Evolutionary conservation across 768 basidiomycete genomes (phyloP), one percentile per base, ranked within the genome.

Genomic region (Cystofilobasidium bisporidii): DNA sequence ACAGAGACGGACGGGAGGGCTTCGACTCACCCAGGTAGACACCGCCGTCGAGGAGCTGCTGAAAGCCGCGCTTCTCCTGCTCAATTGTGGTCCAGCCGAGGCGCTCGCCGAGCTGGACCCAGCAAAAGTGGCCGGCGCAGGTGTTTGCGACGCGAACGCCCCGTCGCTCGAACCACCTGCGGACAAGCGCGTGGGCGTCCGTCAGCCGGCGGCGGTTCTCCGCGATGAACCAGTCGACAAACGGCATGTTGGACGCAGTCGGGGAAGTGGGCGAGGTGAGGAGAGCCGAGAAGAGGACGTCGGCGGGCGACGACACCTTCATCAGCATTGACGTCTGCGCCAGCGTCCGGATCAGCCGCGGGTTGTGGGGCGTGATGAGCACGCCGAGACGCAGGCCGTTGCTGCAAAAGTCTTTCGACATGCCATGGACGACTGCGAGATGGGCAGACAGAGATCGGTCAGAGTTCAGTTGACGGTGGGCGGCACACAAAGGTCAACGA

Each of bases 41-140:
- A 1, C 76, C 73, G 9, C 72, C 73, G 62, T 75, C 74, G 15
- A 77, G 61, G 32, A 75, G 61, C 55, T 63, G 70, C 63, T 75
- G 73, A 64, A 77, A 77, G 10, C 74, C 73, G 56, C 62, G 65
- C 69, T 74, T 75, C 65, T 77, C 76, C 57, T 70, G 71, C 15
- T 32, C 64, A 5, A 66, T 69, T 38, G 72, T 72, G 28, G 32
- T 41, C 65, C 73, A 75, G 10, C 72, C 73, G 15, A 77, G 61
- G 36, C 64, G 61, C 20, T 45, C 65, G 8, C 74, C 75, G 0
- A 77, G 61, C 45, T 77, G 69, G 36, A 75, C 73, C 76, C 76
- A 77, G n/a, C 74, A 64, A 69, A 75, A 77, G 53, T 77, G 71
- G 1, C 76, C 76, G 18, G 76, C 75, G 65, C 74, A 73, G 8